These are phyloP conservation scores for Persicaria tinctoria DNA, from an alignment of 148 eudicot species.

Conservation along the genomic window DNA sequence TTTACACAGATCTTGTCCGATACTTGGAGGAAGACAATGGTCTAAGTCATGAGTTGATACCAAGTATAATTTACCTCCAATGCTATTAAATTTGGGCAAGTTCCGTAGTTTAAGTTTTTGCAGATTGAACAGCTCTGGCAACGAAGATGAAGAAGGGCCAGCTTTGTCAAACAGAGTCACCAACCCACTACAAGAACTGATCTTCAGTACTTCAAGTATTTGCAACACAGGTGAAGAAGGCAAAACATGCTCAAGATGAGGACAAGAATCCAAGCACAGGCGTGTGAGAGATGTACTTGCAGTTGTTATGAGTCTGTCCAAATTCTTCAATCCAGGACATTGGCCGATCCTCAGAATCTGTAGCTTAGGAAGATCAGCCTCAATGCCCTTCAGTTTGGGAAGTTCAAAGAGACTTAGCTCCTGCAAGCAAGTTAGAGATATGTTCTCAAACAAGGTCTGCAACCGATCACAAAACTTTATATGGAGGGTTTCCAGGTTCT, in stretches of 20 bases:
- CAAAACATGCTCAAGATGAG: too few species aligned
- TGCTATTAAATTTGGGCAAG: background rate
- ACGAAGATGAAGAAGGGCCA: too few species aligned
- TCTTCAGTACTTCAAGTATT: too few species aligned
- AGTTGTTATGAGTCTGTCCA: too few species aligned
- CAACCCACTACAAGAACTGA: too few species aligned
- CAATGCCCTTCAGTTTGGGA: constrained; percentile 18
- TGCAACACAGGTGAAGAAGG: too few species aligned
- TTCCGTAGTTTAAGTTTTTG: too few species aligned
- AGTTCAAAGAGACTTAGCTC: constrained; percentile 18
- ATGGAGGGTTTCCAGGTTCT: constrained; percentile 21
- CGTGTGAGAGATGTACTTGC: too few species aligned
- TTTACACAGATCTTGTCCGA: background rate
- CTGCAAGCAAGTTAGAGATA: constrained; percentile 6
- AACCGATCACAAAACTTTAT: constrained; percentile 24
- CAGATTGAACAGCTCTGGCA: too few species aligned
- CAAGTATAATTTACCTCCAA: background rate
- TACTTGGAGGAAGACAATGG: background rate
- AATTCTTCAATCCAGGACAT: constrained; percentile 13
- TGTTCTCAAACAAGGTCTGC: constrained; percentile 12
- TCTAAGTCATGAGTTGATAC: background rate
- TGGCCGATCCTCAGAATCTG: background rate
- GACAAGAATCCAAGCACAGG: too few species aligned
- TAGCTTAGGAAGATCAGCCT: constrained; percentile 13
- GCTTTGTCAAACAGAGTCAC: too few species aligned